Evolutionary conservation across 176 grass and related monocot species (phyloP), one percentile per base, ranked within the genome.

Genomic region (Aegilops longissima): DNA sequence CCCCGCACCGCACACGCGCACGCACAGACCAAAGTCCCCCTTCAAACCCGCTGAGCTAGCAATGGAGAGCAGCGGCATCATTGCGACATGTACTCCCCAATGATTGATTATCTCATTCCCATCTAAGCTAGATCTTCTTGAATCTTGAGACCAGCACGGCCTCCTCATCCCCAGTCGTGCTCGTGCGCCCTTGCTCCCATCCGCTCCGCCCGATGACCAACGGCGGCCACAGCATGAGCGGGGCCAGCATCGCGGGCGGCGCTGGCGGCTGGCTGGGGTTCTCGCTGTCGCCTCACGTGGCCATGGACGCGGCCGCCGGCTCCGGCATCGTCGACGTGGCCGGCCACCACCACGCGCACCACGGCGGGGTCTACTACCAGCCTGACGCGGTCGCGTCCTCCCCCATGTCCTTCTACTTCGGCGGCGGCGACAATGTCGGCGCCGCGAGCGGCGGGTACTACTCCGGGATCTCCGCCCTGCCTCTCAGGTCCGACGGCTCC

Each of bases 401-500:
- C 63, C 39, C 85, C 24, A 29, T 80, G 14, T 30, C 88, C 66
- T 92, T 80, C 87, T 81, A 82, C 80, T 91, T 86, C 40, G 83
- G 81, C 1, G 83, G 79, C 3, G 66, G 73, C 2, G 85, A 80
- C 8, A 42, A 38, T 25, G 61, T 68, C 61, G 27, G 42, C 36
- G 51, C 71, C 0, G 77, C 25, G 2, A 62, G 85, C 36, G 83
- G 78, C 54, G 88, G 61, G 25, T 94, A 89, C 92, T 94, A 94
- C 87, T 82, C 90, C 61, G 90, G 90, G 68, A 66, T 99, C 71
- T 88, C 94, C 38, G 85, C 92, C 45, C 87, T 99, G 89, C 97
- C 97, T 29, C 90, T 96, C 80, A 93, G 85, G 84, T 94, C 97
- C 17, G 94, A 99, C 20, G 94, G 97, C 4, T 97, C 97, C 52